Conservation (phyloP, 2,329 filamentous ascomycete genomes). For the Pyrenochaeta sp. region DNA sequence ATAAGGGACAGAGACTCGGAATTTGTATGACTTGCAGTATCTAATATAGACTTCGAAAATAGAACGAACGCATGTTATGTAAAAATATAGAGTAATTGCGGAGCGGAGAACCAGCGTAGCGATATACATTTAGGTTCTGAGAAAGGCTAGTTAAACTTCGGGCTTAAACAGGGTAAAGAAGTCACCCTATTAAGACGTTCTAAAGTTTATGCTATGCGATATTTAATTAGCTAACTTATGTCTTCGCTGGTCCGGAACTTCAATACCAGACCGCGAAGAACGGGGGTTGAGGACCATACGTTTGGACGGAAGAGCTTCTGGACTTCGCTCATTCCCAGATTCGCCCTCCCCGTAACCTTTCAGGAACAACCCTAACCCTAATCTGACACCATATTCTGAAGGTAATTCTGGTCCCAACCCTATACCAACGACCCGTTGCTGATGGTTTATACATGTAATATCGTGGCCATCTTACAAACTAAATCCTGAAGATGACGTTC, state of each 20-base stretch:
- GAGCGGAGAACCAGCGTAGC: not conserved
- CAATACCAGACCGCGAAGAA: conserved; percentile 23
- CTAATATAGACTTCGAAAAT: not conserved
- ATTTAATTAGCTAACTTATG: no score
- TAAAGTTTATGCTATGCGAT: not conserved
- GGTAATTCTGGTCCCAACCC: not conserved
- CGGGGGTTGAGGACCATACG: conserved; percentile 21
- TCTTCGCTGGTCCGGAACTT: no score
- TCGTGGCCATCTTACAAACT: not conserved
- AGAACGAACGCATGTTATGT: not conserved
- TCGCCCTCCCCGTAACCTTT: not conserved
- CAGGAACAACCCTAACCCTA: conserved; percentile 13
- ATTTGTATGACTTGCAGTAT: conserved; percentile 1
- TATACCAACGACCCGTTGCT: conserved; percentile 19
- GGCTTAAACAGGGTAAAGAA: not conserved
- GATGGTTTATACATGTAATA: conserved; percentile 26
- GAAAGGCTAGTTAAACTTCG: not conserved
- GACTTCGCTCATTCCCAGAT: conserved; percentile 8
- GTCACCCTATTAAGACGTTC: not conserved
- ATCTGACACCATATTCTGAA: not conserved
- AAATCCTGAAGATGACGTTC: not conserved
- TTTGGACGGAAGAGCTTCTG: conserved; percentile 33
- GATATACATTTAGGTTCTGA: not conserved
- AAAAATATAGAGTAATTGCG: not conserved
- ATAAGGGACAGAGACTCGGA: not conserved